Evolutionary conservation across 495 filamentous ascomycete species (phyloP).

Genomic region (Apiosordaria backusii): DNA sequence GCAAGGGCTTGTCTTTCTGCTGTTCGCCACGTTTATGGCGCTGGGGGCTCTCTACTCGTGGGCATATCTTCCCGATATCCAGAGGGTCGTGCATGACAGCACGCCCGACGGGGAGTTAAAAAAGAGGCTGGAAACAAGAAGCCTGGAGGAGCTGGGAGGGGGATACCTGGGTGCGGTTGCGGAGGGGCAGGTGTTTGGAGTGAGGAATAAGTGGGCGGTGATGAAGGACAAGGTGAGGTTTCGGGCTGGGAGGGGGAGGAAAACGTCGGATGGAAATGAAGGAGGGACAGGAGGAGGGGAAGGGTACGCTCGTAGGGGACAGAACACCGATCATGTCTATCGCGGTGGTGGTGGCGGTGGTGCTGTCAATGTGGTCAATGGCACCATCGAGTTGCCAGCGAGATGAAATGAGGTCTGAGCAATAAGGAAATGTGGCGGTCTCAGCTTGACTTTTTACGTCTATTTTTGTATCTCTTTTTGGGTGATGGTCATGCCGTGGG

Average conservation of each 20-base stretch:
- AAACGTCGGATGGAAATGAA: background rate
- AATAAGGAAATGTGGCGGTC: background rate
- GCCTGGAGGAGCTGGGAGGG: slow-evolving; percentile 35
- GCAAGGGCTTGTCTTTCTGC: slow-evolving; percentile 36
- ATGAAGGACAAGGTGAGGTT: slow-evolving; percentile 17
- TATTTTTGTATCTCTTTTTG: background rate
- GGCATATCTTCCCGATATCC: slow-evolving; percentile 36
- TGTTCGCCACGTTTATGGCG: slow-evolving; percentile 35
- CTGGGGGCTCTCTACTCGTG: slow-evolving; percentile 35
- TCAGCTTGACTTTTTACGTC: background rate
- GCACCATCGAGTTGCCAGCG: background rate
- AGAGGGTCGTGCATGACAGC: slow-evolving; percentile 21
- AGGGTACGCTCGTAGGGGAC: background rate
- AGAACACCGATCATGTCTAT: background rate
- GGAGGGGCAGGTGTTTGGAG: slow-evolving; percentile 30
- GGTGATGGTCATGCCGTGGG: background rate
- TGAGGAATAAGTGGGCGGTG: slow-evolving; percentile 28
- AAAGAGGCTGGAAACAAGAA: slow-evolving; percentile 25
- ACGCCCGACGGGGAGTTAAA: slow-evolving; percentile 5
- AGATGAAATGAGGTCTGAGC: background rate
- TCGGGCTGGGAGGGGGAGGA: slow-evolving; percentile 7
- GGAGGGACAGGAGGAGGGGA: background rate
- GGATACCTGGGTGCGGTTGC: slow-evolving; percentile 24
- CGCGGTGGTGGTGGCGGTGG: background rate
- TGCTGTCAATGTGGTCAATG: background rate